Evolutionary conservation across 495 filamentous ascomycete genomes (phyloP).

Genomic region (Pseudomonodictys pantanalensis): DNA sequence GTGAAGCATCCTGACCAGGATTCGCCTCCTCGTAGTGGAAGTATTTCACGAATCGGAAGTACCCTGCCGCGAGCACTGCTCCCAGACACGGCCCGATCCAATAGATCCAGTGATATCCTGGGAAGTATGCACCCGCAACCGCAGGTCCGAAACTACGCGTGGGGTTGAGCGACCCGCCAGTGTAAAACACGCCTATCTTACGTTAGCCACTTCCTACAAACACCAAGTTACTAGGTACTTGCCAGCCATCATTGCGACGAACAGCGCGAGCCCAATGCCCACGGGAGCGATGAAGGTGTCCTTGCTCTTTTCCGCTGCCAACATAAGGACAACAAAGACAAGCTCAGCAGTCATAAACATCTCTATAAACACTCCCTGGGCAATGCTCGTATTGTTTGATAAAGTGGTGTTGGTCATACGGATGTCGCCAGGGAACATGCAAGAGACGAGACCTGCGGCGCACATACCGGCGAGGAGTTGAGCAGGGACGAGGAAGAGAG

Average conservation of each 20-base stretch:
- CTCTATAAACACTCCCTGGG: conserved; percentile 71
- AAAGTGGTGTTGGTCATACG: conserved; percentile 57
- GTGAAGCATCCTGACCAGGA: conserved; percentile 23
- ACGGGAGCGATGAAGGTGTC: conserved; percentile 72
- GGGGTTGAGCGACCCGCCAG: conserved; percentile 37
- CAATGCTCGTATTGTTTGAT: conserved; percentile 53
- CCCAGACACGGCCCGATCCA: conserved; percentile 30
- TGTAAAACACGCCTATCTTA: conserved; percentile 34
- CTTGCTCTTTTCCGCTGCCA: conserved; percentile 74
- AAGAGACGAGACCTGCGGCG: conserved; percentile 58
- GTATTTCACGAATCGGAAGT: conserved; percentile 26
- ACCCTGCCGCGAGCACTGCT: conserved; percentile 21
- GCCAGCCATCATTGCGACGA: conserved; percentile 67
- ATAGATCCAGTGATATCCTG: conserved; percentile 35
- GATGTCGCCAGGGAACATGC: conserved; percentile 57
- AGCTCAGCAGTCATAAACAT: conserved; percentile 73
- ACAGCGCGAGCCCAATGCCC: conserved; percentile 69
- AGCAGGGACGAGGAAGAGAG: conserved; percentile 48
- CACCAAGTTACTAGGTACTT: conserved; percentile 14
- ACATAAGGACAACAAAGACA: conserved; percentile 72
- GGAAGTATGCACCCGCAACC: conserved; percentile 17
- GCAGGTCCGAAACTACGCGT: conserved; percentile 24
- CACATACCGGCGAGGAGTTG: conserved; percentile 58
- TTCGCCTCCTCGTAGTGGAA: conserved; percentile 28
- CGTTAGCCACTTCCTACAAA: not conserved